These are phyloP conservation scores for Zasmidium cellare DNA, from an alignment of 2,329 filamentous ascomycete genomes.

Conservation along the genomic window DNA sequence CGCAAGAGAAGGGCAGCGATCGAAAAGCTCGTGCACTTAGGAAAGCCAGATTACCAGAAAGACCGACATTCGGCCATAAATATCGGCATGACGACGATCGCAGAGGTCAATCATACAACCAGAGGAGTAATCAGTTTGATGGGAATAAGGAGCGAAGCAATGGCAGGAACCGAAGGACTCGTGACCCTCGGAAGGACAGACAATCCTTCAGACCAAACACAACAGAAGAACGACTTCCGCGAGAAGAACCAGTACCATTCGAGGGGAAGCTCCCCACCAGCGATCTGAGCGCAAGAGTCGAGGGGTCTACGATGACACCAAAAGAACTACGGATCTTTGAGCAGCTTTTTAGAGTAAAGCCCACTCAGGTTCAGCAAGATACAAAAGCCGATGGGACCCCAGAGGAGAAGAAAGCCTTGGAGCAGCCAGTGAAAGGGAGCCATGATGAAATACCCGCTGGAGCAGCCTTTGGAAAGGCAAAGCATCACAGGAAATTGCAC, in stretches of 20 bases:
- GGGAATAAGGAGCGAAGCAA: neutral
- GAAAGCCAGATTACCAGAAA: neutral
- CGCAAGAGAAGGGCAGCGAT: neutral
- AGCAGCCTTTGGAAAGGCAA: too few species aligned
- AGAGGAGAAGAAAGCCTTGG: neutral
- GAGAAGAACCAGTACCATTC: conserved; percentile 16
- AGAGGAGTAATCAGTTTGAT: too few species aligned
- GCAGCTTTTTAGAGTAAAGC: conserved; percentile 12
- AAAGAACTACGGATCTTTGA: conserved; percentile 22
- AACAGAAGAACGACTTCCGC: neutral
- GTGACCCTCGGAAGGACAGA: too few species aligned
- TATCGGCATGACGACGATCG: too few species aligned
- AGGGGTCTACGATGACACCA: conserved; percentile 23
- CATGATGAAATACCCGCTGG: too few species aligned
- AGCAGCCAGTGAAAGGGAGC: too few species aligned
- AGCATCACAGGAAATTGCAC: too few species aligned
- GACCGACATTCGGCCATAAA: too few species aligned
- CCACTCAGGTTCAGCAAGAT: neutral
- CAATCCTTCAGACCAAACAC: too few species aligned
- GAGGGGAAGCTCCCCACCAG: conserved; percentile 11
- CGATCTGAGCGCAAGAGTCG: conserved; percentile 4
- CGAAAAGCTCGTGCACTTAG: neutral
- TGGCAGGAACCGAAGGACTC: neutral
- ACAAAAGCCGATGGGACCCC: conserved; percentile 1
- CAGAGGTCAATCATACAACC: too few species aligned